Evolutionary conservation across 495 filamentous ascomycete species (phyloP).

Genomic region (Echria macrotheca): DNA sequence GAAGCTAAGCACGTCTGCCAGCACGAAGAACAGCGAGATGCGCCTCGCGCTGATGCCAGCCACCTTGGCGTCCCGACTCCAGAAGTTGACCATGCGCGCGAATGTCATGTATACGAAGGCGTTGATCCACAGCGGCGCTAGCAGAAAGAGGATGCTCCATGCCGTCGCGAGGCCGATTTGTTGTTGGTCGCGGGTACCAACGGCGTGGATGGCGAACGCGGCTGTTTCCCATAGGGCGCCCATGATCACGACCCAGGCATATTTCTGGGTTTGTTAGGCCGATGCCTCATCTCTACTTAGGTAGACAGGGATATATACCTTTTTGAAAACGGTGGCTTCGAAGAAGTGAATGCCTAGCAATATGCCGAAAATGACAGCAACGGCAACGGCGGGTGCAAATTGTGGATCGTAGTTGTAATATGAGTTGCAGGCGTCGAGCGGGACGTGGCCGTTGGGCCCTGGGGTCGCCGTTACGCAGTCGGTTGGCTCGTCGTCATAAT

Average conservation of each 20-base stretch:
- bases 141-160: slow-evolving; percentile 13
- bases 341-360: slow-evolving; percentile 28
- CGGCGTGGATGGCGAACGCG: slow-evolving; percentile 30
- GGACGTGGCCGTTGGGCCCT: slow-evolving; percentile 28
- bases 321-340: slow-evolving; percentile 28
- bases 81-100: slow-evolving; percentile 56
- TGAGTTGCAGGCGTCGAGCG: slow-evolving; percentile 27
- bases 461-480: slow-evolving; percentile 20
- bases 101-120: slow-evolving; percentile 28
- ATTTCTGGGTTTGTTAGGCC: slow-evolving; percentile 24
- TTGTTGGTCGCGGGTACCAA: slow-evolving; percentile 21
- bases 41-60: slow-evolving; percentile 42
- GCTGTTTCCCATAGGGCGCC: slow-evolving; percentile 38
- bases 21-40: slow-evolving; percentile 53
- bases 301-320: not conserved
- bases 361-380: slow-evolving; percentile 31
- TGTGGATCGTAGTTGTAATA: slow-evolving; percentile 28
- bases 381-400: slow-evolving; percentile 14
- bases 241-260: slow-evolving; percentile 47
- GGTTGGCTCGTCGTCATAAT: too few relatives aligned
- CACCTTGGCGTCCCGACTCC: slow-evolving; percentile 40
- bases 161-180: slow-evolving; percentile 5
- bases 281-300: not conserved
- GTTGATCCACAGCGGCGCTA: slow-evolving; percentile 23
- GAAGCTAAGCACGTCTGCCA: slow-evolving; percentile 55